Conservation (phyloP, 805 yeast species). For the Monosporozyma servazzii region DNA sequence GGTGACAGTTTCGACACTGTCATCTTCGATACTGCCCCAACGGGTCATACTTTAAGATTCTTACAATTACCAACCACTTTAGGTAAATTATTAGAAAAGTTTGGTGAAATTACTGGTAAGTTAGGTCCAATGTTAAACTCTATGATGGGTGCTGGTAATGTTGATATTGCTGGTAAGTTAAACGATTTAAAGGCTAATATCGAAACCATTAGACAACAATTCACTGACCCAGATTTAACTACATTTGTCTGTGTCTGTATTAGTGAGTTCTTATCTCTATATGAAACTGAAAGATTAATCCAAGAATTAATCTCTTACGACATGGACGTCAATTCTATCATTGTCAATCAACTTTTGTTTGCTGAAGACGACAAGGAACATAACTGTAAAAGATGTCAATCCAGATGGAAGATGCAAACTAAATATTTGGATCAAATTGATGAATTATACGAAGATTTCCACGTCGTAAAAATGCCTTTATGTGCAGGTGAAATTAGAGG, state of each 20-base stretch:
- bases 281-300: slow-evolving; percentile 95
- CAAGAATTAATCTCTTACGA: slow-evolving; percentile 92
- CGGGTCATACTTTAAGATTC: slow-evolving; percentile 95
- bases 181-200: slow-evolving; percentile 34
- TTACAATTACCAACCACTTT: slow-evolving; percentile 89
- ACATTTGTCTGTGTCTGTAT: slow-evolving; percentile 96
- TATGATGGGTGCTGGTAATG: slow-evolving; percentile 59
- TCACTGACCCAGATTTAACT: slow-evolving; percentile 91
- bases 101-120: slow-evolving; percentile 75
- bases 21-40: slow-evolving; percentile 98
- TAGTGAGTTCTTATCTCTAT: slow-evolving; percentile 88
- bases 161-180: slow-evolving; percentile 62
- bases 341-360: slow-evolving; percentile 86
- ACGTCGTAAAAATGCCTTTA: slow-evolving; percentile 89
- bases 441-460: slow-evolving; percentile 95
- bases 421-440: slow-evolving; percentile 92
- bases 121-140: slow-evolving; percentile 85
- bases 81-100: slow-evolving; percentile 77
- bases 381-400: slow-evolving; percentile 78
- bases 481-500: slow-evolving; percentile 95
- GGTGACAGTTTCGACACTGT: slow-evolving; percentile 65
- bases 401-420: slow-evolving; percentile 92
- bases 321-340: slow-evolving; percentile 94
- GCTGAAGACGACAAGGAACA: slow-evolving; percentile 64
- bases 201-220: slow-evolving; percentile 83